Evolutionary conservation across 805 yeast species (phyloP), one percentile per base, ranked within the genome.

Genomic region (Ogataea corticis): DNA sequence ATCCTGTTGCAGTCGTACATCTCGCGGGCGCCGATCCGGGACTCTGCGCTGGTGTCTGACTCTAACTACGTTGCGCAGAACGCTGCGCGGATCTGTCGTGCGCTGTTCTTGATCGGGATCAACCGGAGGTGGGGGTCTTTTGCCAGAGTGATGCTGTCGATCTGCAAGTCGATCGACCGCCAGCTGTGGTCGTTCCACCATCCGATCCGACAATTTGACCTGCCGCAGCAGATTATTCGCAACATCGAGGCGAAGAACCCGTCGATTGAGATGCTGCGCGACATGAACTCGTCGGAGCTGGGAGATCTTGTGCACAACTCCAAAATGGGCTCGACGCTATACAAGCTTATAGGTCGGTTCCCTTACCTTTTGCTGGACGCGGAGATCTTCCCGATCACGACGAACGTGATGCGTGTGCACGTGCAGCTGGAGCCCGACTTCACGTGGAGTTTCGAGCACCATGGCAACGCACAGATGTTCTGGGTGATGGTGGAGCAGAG

Each of bases 401-500:
- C 80, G 14, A 84, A 81, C 55, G 97, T 94, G 4, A 80, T 92
- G 82, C 73, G 96, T 43, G 79, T 94, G 21, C 90, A 86, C 58
- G 76, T 87, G 1, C 63, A 67, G 7, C 65, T 94, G 18, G 80
- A 75, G 28, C 82, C 96, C 0, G 90, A 87, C 55, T 95, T 94
- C 64, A 68, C 71, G 7, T 94, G 98, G 98, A 96, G 89, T 65
- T 79, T 73, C 34, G 78, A 75, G 45, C 69, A 77, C 43, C 98
- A 94, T 65, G 96, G 97, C 0, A 79, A 76, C 51, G 85, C 87
- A 1, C 95, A 90, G 62, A 76, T 83, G 54, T 94, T 90, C 58
- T 94, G 99, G 99, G 75, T 94, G 3, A 76, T 92, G 51, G 95
- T 92, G 5, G 98, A 91, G 62, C 95, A 88, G 52, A 80, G 92